Base-by-base conservation (phyloP, 2,329 filamentous ascomycete species). In the Neofusicoccum cordaticola region DNA sequence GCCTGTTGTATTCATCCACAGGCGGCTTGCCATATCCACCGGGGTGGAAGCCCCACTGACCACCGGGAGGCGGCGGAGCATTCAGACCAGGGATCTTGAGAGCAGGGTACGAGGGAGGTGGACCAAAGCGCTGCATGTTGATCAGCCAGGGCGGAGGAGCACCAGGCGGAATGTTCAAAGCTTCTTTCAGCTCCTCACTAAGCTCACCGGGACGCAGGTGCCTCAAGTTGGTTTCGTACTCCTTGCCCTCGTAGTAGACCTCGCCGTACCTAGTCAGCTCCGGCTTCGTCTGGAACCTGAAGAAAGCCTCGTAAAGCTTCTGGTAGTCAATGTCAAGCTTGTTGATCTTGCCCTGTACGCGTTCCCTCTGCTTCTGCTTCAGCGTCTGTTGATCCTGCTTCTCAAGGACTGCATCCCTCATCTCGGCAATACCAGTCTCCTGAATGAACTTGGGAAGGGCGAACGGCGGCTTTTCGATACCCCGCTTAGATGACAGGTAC, bases 161-260 rank as follows among this genome's bases (percentile, higher is more conserved):
- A 58, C 92, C 93, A 13, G 92, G 91, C 22, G 93, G 91, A 82
- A 99, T 98, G 71, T 92, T 95, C 1, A 99, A 85, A 4, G 95
- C 94, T 74, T 98, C 94, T 73, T 92, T 94, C 45, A 97, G 84
- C 70, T 92, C 89, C 63, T 98, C 92, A 70, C 89, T 95, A 56
- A 98, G 79, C 71, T 98, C 93, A 41, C 95, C 95, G 1, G 95
- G 92, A 68, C 93, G 88, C 66, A 97, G 86, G 79, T 97, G 91
- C 71, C 91, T 89, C 68, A 96, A 85, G 75, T 98, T 96, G 0
- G 95, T 97, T 79, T 99, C 95, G 74, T 92, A 95, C 76, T 99
- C 95, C 77, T 99, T 99, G 74, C 95, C 95, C 79, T 99, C 95
- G 76, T 98, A 98, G 78, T 99, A 99, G n/a, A 99, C 93, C 77